These are phyloP conservation scores for Lipomyces orientalis DNA, from an alignment of 805 yeast species.

Conservation along the genomic window DNA sequence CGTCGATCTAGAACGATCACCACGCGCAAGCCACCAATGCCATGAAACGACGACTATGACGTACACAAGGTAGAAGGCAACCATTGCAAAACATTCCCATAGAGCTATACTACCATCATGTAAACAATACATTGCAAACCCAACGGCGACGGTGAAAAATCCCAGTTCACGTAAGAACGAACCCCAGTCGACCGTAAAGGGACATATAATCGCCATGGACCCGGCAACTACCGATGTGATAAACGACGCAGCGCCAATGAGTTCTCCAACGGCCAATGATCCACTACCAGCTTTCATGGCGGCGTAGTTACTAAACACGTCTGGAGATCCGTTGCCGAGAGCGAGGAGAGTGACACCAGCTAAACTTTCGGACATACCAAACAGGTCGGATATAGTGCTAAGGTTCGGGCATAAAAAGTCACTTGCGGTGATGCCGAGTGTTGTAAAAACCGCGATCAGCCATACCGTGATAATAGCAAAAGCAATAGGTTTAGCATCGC, in stretches of 20 bases:
- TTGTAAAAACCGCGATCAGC: slow-evolving; percentile 57
- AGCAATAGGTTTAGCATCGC: slow-evolving; percentile 18
- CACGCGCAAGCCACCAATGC: slow-evolving; percentile 47
- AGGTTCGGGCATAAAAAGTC: slow-evolving; percentile 83
- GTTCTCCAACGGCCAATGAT: slow-evolving; percentile 83
- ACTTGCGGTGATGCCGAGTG: slow-evolving; percentile 80
- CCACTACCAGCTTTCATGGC: slow-evolving; percentile 77
- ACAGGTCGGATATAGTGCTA: slow-evolving; percentile 62
- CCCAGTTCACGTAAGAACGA: slow-evolving; percentile 65
- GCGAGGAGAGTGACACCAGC: slow-evolving; percentile 84
- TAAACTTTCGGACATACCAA: slow-evolving; percentile 73
- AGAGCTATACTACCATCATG: slow-evolving; percentile 61
- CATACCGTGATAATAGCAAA: slow-evolving; percentile 39
- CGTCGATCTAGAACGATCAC: not conserved
- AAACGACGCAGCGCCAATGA: slow-evolving; percentile 89
- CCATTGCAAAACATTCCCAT: slow-evolving; percentile 63
- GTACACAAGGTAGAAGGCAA: slow-evolving; percentile 62
- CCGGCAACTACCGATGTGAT: slow-evolving; percentile 83
- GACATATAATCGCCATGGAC: slow-evolving; percentile 68
- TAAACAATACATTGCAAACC: slow-evolving; percentile 51
- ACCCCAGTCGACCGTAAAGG: slow-evolving; percentile 58
- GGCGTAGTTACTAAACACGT: slow-evolving; percentile 79
- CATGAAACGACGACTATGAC: slow-evolving; percentile 56
- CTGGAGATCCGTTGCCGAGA: slow-evolving; percentile 92
- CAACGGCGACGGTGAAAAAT: slow-evolving; percentile 60